Evolutionary conservation across 352 stramenopile species (phyloP), one percentile per base, ranked within the genome.

Genomic region (Albugo candida): DNA sequence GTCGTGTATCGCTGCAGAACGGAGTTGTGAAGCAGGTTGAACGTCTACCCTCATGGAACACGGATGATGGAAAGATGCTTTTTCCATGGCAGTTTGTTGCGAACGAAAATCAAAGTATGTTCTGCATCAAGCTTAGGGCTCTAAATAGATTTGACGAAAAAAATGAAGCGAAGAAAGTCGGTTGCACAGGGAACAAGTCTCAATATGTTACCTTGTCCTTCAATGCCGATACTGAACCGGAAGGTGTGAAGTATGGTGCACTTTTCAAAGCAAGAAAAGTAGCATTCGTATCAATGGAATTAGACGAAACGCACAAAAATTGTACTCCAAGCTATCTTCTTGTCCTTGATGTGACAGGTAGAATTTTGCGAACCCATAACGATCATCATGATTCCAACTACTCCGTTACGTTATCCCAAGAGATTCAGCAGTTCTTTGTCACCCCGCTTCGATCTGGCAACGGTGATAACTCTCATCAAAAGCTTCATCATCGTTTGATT

Each of bases 41-140:
- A 11, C 57, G 64, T 11, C 49, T 76, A 27, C 64, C 63, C 1
- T 56, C 67, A 19, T 86, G 68, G 64, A 73, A 68, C 47, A 83
- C 63, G 41, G 67, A 75, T 38, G 56, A 67, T n/a, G 59, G 58
- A 6, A 52, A 66, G 11, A 36, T 60, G 17, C 61, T 85, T 1
- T 20, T 73, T 13, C 73, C 70, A 11, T 81, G 73, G 51, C 58
- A 63, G 49, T 21, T 81, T 3, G 44, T 65, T 6, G 47, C 38
- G 12, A 83, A 63, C 45, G 50, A 61, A 14, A 39, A 54, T 10
- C 66, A 81, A 48, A 68, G 64, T 0, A 56, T 52, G 12, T 27
- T 74, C 20, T 83, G 66, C 16, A 50, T 84, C 11, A 74, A 75
- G 45, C 61, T 82, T 2, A 43, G 48, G 2, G 65, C 41, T 55